A percentile compares a stretch with the other conserved stretches of the same genome.
These are phyloP conservation scores for Linderniella brevidens DNA, from an alignment of 257 asterid genomes.

Conservation along the genomic window DNA sequence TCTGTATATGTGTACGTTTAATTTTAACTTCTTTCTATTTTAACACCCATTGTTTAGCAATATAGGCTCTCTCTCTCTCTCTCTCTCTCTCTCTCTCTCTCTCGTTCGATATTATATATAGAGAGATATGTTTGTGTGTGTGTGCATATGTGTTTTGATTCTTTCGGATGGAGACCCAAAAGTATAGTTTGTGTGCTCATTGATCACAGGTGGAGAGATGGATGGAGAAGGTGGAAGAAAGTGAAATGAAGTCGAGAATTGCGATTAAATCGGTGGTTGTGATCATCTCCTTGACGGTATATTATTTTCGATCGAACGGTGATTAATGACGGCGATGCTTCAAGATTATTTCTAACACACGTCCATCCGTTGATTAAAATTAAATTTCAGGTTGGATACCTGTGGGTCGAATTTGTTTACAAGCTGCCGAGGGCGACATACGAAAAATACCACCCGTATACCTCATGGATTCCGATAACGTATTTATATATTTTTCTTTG, in stretches of 20 bases:
- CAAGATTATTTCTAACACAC: slow-evolving; percentile 9
- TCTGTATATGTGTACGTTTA: slow-evolving; percentile 8
- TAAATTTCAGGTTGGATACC: slow-evolving; percentile 51
- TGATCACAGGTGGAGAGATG: slow-evolving; percentile 60
- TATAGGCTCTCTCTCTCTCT: too few species aligned
- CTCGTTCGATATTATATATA: too few species aligned
- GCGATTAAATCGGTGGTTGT: slow-evolving; percentile 40
- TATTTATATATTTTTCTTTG: slow-evolving; percentile 16
- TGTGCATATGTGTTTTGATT: too few species aligned
- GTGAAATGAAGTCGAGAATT: slow-evolving; percentile 55
- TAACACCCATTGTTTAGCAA: too few species aligned
- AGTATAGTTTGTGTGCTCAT: too few species aligned
- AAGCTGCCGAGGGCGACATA: slow-evolving; percentile 72
- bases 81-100: too few species aligned
- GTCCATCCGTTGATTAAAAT: background rate
- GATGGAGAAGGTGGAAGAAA: slow-evolving; percentile 93
- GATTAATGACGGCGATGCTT: background rate
- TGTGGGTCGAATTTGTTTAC: slow-evolving; percentile 73
- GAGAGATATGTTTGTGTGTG: too few species aligned
- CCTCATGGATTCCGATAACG: slow-evolving; percentile 95
- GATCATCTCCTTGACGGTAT: slow-evolving; percentile 43
- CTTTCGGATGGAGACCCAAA: too few species aligned
- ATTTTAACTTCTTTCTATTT: too few species aligned
- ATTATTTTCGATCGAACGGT: slow-evolving; percentile 5
- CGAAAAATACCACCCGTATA: slow-evolving; percentile 89